Conservation (phyloP, 305 asterid genomes). For the Fraxinus greggii region DNA sequence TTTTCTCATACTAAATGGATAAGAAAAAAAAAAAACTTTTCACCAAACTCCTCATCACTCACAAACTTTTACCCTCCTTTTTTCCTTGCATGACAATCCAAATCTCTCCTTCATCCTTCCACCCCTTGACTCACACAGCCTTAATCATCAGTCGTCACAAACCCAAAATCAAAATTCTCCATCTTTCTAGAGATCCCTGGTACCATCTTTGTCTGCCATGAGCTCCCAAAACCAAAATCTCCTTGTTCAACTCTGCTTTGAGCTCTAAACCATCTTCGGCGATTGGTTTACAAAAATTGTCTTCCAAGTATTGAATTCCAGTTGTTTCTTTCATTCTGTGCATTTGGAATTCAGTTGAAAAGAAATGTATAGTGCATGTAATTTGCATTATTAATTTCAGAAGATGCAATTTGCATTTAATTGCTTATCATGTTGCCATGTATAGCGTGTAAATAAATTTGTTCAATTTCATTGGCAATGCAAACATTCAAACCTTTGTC, state of each 20-base stretch:
- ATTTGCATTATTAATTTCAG: neutral
- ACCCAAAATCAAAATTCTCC: neutral
- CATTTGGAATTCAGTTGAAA: neutral
- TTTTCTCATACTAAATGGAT: neutral
- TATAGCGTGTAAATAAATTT: neutral
- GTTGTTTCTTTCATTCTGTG: neutral
- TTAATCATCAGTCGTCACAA: neutral
- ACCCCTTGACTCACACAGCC: neutral
- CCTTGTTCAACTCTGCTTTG: neutral
- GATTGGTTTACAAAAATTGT: neutral
- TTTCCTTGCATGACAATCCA: neutral
- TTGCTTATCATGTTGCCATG: neutral
- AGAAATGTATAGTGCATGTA: neutral
- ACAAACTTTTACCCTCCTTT: neutral
- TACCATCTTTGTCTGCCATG: neutral
- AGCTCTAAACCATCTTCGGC: neutral
- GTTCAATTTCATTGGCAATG: neutral
- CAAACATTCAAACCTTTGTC: neutral
- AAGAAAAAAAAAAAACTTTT: neutral
- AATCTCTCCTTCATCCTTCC: neutral
- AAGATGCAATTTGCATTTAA: neutral
- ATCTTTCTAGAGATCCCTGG: neutral
- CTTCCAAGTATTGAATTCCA: neutral
- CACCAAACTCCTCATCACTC: neutral
- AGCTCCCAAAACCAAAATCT: neutral